Evolutionary conservation across 129 eudicot genomes (phyloP), one percentile per base, ranked within the genome.

Genomic region (Artemisia tridentata): DNA sequence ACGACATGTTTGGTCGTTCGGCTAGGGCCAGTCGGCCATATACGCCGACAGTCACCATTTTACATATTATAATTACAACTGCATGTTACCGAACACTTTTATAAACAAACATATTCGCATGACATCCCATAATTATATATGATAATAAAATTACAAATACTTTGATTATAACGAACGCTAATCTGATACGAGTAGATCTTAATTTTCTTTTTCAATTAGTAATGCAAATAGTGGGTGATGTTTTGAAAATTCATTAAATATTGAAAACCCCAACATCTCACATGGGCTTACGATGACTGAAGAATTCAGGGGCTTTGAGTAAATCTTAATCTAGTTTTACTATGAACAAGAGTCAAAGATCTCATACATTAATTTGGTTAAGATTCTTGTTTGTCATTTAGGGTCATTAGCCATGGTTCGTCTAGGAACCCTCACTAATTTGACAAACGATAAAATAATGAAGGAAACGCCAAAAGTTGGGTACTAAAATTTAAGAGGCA

Each of bases 321-420:
- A 66, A 47, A 75, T 67, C 50, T 75, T 75, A 45, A 75, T 67
- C 34, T 65, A 20, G 48, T 65, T 65, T 75, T 52, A 75, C 72
- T 25, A 7, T 54, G 29, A 75, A 49, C 72, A 65, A 43, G 58
- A 53, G 76, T 77, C 81, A 63, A 70, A 77, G 81, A 70, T 77
- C 27, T 70, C 76, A 53, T 20, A 70, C 48, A 41, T n/a, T n/a
- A n/a, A n/a, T 21, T 43, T 66, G n/a, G 49, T 16, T 47, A 62
- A 70, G 81, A 77, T 77, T 54, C 72, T 43, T 77, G 76, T 77
- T 70, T 72, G 58, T 77, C 72, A 63, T 77, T 25, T 47, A 63
- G 76, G 59, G 76, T 77, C 72, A 43, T 62, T 17, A 7, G 50
- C 55, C 71, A 51, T 58, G 50, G 9, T 45, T 55, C 71, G 71